Evolutionary conservation across 441 rosid species (phyloP), one percentile per base, ranked within the genome.

Genomic region (Eutrema salsugineum): DNA sequence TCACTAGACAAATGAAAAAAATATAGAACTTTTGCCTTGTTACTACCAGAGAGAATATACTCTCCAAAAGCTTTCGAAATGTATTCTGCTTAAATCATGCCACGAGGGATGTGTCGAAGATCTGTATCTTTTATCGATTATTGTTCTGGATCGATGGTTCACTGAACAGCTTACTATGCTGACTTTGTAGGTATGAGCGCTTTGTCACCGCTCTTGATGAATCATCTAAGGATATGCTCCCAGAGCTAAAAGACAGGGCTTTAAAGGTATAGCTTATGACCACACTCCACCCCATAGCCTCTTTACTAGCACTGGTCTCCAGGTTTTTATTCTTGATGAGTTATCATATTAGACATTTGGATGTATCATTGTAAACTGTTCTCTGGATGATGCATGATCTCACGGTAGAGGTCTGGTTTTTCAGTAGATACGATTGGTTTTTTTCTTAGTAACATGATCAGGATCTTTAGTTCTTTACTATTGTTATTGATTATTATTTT

Each of bases 171-270:
- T 58, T 68, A 68, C 27, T 14, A 15, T 70, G 27, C 30, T 60
- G 54, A 46, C 48, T 70, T 63, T 70, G 72, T 50, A 95, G 97
- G 85, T 95, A 93, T 77, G 97, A 89, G 76, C 96, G 91, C 6
- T 91, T 87, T 83, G 86, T 93, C 59, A 51, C 65, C 35, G 93
- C 97, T 12, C 90, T 95, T 19, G 98, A 93, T 86, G 99, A 93
- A 80, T 95, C 97, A 69, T 93, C 98, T 15, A 95, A 89, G 79
- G 97, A 95, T 79, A 79, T 87, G 91, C 77, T 95, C 67, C 95
- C 94, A 59, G 71, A 87, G 65, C 82, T 93, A 28, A 95, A 95
- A 84, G 94, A 88, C 80, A 95, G 82, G 86, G 88, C 97, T 63
- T 71, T 93, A 77, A 95, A 88, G 97, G 99, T 91, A 79, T 32